phyloP scores from a whole-genome alignment of 495 filamentous ascomycete species.

The Tuber magnatum region DNA sequence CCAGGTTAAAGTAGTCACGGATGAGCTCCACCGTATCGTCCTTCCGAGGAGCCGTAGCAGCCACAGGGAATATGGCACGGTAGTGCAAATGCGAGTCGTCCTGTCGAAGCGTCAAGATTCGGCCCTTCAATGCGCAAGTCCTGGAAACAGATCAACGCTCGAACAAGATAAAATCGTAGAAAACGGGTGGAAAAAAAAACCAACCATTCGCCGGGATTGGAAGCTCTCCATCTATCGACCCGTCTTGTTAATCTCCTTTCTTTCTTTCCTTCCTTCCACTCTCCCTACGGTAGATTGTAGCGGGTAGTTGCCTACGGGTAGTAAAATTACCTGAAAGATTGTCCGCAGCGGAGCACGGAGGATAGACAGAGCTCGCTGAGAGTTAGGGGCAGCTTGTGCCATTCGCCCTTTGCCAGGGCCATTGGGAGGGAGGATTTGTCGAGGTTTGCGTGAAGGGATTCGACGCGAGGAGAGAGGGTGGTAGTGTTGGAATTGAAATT shows the following conservation, averaged over 20 bases:
- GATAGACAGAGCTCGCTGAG: conserved; percentile 33
- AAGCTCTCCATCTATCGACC: conserved; percentile 65
- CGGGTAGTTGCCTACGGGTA: neutral
- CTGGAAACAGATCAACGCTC: conserved; percentile 40
- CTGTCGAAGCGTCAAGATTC: conserved; percentile 76
- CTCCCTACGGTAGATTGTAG: neutral
- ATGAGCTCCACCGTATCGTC: conserved; percentile 64
- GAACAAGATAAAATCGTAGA: neutral
- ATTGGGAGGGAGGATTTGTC: neutral
- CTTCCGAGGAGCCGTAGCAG: conserved; percentile 43
- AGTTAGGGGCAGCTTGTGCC: conserved; percentile 32
- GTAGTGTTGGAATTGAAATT: neutral
- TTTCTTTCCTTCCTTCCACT: neutral
- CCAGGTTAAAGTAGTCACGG: conserved; percentile 74
- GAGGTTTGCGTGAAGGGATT: neutral
- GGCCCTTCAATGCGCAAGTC: conserved; percentile 76
- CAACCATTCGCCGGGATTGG: conserved; percentile 72
- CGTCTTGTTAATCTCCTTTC: neutral
- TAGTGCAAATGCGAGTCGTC: conserved; percentile 76
- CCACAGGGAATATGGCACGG: conserved; percentile 51
- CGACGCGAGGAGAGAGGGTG: neutral
- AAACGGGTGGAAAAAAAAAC: conserved; percentile 5
- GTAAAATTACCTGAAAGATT: conserved; percentile 38
- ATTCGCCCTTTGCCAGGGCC: conserved; percentile 14
- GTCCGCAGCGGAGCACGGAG: conserved; percentile 39